These are phyloP conservation scores for Trypanosoma grayi DNA, from an alignment of 208 protist species.

Conservation along the genomic window DNA sequence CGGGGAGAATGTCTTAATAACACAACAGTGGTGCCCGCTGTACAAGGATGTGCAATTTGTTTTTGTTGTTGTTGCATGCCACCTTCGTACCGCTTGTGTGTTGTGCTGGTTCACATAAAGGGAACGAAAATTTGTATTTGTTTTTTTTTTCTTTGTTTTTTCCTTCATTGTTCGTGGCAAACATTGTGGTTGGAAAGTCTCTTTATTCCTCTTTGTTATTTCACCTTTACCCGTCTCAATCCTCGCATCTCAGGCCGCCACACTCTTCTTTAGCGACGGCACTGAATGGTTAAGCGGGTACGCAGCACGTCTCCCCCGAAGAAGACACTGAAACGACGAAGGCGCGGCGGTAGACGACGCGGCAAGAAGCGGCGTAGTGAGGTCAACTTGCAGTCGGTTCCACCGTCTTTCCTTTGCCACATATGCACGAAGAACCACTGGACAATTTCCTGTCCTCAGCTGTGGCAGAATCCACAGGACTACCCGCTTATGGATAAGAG, in stretches of 20 bases:
- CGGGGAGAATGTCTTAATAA: background rate
- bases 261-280: background rate
- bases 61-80: background rate
- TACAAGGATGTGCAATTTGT: background rate
- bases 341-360: constrained; percentile 9
- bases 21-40: background rate
- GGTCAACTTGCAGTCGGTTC: constrained; percentile 17
- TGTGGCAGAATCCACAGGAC: constrained; percentile 40
- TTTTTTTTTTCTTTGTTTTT: constrained; percentile 4
- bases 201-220: constrained; percentile 13
- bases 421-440: constrained; percentile 82
- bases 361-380: constrained; percentile 10
- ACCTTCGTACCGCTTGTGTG: constrained; percentile 1
- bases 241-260: too few relatives aligned
- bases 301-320: constrained; percentile 19
- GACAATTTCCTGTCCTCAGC: constrained; percentile 67
- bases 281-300: constrained; percentile 25
- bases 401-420: constrained; percentile 66
- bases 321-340: constrained; percentile 19
- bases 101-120: constrained; percentile 1
- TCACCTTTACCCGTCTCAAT: too few relatives aligned
- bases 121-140: background rate
- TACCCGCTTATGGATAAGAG: constrained; percentile 58
- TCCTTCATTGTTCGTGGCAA: constrained; percentile 12
- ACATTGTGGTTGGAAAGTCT: background rate